Conservation (phyloP, 345 rosid species). For the Stellera chamaejasme region DNA sequence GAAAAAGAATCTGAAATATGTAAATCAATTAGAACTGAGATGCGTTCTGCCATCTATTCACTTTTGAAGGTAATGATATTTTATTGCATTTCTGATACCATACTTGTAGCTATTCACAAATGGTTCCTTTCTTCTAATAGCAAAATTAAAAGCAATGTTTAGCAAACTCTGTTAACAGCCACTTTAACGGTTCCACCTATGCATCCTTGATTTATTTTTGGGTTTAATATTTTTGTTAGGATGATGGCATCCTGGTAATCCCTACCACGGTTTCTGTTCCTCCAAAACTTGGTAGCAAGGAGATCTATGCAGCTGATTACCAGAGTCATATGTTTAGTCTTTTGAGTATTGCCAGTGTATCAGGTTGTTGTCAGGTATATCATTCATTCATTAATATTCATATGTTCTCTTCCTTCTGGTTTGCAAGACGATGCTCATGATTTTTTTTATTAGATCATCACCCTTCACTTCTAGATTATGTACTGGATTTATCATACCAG, state of each 20-base stretch:
- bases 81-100: neutral
- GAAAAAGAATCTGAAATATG: slow-evolving; percentile 52
- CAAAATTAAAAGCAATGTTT: neutral
- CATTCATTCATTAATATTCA: slow-evolving; percentile 7
- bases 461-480: no score
- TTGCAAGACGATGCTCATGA: neutral
- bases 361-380: slow-evolving; percentile 95
- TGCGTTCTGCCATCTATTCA: slow-evolving; percentile 57
- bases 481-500: neutral
- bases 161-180: neutral
- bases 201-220: slow-evolving; percentile 6
- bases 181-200: neutral
- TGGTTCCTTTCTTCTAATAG: neutral
- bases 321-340: slow-evolving; percentile 46
- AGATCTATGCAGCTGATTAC: slow-evolving; percentile 64
- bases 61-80: slow-evolving; percentile 69
- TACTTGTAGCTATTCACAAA: neutral
- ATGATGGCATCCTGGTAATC: slow-evolving; percentile 81
- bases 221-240: slow-evolving; percentile 31
- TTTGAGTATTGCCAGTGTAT: slow-evolving; percentile 81
- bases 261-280: slow-evolving; percentile 75
- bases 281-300: slow-evolving; percentile 83
- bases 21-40: slow-evolving; percentile 61
- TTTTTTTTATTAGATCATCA: no score
- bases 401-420: neutral